Conservation (phyloP, 164 flowering plant species). For the Akebia trifoliata region DNA sequence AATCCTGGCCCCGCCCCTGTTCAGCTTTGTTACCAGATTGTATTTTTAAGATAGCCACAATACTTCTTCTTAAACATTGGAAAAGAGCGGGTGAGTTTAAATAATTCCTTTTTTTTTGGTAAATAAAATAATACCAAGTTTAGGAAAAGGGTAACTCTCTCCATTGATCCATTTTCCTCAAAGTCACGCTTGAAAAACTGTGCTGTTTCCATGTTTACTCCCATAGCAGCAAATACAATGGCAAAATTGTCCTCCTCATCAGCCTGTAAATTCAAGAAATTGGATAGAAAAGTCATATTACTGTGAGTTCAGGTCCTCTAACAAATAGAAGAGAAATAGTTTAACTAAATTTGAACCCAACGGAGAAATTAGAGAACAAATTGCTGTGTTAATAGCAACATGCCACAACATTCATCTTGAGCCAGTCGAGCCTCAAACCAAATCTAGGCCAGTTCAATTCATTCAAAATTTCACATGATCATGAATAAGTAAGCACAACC, state of each 20-base stretch:
- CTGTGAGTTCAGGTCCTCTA: not conserved
- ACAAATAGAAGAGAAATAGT: not conserved
- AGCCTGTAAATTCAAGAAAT: slow-evolving; percentile 37
- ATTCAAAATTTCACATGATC: too few species aligned
- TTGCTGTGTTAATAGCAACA: not conserved
- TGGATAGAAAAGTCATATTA: not conserved
- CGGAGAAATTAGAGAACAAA: too few species aligned
- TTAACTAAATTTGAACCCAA: too few species aligned
- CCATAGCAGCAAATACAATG: slow-evolving; percentile 99
- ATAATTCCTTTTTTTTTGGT: too few species aligned
- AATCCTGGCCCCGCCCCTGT: not conserved
- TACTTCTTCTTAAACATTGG: not conserved
- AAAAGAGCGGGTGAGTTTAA: not conserved
- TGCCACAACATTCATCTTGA: too few species aligned
- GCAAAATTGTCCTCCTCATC: slow-evolving; percentile 95
- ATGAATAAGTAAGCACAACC: too few species aligned
- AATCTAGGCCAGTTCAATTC: too few species aligned
- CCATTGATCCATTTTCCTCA: slow-evolving; percentile 99
- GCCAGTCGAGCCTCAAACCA: too few species aligned
- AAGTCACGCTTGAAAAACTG: slow-evolving; percentile 99
- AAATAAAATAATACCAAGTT: slow-evolving; percentile 56
- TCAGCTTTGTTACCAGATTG: not conserved
- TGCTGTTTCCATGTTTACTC: slow-evolving; percentile 99
- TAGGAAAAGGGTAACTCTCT: slow-evolving; percentile 92
- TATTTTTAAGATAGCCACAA: not conserved